Evolutionary conservation across 257 asterid species (phyloP).

Genomic region (Nicotiana noctiflora): DNA sequence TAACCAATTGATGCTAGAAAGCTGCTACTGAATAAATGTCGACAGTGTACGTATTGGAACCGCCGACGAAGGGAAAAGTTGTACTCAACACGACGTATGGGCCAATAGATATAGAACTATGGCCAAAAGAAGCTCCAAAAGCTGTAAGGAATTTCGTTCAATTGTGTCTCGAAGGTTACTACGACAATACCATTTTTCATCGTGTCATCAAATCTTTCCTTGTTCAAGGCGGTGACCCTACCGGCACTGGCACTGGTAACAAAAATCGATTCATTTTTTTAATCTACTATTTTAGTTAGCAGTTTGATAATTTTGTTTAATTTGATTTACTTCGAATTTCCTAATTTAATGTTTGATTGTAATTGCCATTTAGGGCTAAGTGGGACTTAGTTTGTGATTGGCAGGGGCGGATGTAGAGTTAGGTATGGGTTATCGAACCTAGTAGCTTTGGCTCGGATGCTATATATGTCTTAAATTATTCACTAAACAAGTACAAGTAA

Average conservation of each 20-base stretch:
- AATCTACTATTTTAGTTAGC: neutral
- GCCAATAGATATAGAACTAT: constrained; percentile 85
- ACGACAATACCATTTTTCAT: constrained; percentile 68
- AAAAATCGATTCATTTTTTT: neutral
- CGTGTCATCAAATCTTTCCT: constrained; percentile 81
- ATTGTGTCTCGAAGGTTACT: constrained; percentile 93
- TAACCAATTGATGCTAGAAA: neutral
- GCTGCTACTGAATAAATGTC: constrained; percentile 37
- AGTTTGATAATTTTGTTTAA: neutral
- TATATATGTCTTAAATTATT: too few species aligned
- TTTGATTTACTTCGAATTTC: neutral
- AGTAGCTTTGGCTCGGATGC: too few species aligned
- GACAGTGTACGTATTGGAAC: constrained; percentile 86
- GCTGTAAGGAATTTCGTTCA: constrained; percentile 94
- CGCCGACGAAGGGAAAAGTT: constrained; percentile 97
- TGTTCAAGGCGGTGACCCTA: constrained; percentile 87
- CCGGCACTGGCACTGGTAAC: constrained; percentile 71
- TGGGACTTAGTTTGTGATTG: neutral
- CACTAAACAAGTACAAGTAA: too few species aligned
- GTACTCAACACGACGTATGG: constrained; percentile 73
- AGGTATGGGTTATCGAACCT: too few species aligned
- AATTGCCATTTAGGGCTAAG: neutral
- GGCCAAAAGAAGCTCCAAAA: constrained; percentile 98
- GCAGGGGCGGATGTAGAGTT: too few species aligned
- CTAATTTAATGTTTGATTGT: neutral